Conservation (phyloP, 768 basidiomycete genomes). For the Phlegmacium glaucopus region DNA sequence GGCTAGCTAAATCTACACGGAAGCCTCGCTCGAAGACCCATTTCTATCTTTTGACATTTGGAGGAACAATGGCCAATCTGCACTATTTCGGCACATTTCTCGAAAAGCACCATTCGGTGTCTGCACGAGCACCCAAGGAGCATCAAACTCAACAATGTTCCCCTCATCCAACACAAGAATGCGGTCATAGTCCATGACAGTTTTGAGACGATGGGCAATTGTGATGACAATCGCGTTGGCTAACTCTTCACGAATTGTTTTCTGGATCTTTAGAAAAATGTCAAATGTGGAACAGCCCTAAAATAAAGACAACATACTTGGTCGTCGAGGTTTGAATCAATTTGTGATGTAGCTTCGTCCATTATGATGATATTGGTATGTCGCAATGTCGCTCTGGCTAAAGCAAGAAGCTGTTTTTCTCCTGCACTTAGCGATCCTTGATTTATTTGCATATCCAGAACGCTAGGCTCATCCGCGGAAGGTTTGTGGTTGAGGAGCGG, state of each 20-base stretch:
- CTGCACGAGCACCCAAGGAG: constrained; percentile 52
- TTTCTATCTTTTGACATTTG: constrained; percentile 16
- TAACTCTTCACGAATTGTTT: constrained; percentile 72
- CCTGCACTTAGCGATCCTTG: constrained; percentile 71
- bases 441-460: constrained; percentile 61
- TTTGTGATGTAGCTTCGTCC: constrained; percentile 79
- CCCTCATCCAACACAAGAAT: constrained; percentile 75
- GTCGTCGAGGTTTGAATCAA: constrained; percentile 68
- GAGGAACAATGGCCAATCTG: constrained; percentile 43
- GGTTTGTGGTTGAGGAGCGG: constrained; percentile 38
- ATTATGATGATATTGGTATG: constrained; percentile 66
- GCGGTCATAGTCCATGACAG: constrained; percentile 73
- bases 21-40: constrained; percentile 3
- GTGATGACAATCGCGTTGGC: constrained; percentile 71
- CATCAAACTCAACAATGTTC: constrained; percentile 71
- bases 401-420: constrained; percentile 70
- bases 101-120: constrained; percentile 58
- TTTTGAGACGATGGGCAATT: constrained; percentile 78
- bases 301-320: constrained; percentile 36
- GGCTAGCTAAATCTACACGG: not conserved
- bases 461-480: constrained; percentile 26
- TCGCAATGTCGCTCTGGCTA: constrained; percentile 67
- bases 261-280: constrained; percentile 51
- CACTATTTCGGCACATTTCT: constrained; percentile 64
- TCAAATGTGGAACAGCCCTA: not conserved